Evolutionary conservation across 139 green algal genomes (phyloP), one percentile per base, ranked within the genome.

Genomic region (Chlamydomonas sphaeroides): DNA sequence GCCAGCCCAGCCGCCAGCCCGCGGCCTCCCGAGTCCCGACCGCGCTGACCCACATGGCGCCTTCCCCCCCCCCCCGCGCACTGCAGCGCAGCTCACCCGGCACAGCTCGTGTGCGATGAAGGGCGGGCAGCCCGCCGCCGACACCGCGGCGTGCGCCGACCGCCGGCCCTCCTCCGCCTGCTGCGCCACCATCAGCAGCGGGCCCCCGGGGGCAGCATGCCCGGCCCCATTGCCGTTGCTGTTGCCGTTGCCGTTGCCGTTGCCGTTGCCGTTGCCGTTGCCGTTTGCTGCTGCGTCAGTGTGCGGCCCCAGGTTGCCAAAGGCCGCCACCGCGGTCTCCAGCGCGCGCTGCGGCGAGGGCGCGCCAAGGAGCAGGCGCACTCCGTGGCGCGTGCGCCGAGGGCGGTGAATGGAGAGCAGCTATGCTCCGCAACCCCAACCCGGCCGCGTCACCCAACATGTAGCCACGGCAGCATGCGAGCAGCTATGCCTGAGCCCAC

Each of bases 71-170:
- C 23, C 35, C 33, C n/a, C n/a, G n/a, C n/a, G n/a, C n/a, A n/a
- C n/a, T n/a, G n/a, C n/a, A n/a, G n/a, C n/a, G n/a, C n/a, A n/a
- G 76, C 65, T 35, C 62, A 84, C 61, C 70, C 80, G 28, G 70
- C 80, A 84, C 53, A 87, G 80, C 85, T 94, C 90, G 36, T 87
- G 85, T 1, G 80, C 83, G 6, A 94, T 28, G 39, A 94, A 88
- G 18, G 89, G 90, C 4, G 89, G 89, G 65, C 77, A 86, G 41
- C 87, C 90, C 5, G 68, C 59, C 20, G 79, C 69, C 21, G 39
- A 77, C 28, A 93, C 78, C 56, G 85, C 90, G 14, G 65, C 26
- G 39, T 77, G 84, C 56, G 67, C 65, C 33, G 63, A 33, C 49
- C 73, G 56, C 73, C 75, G 74, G 36, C 81, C 86, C 63, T 75